Evolutionary conservation across 2,329 filamentous ascomycete genomes (phyloP), one percentile per base, ranked within the genome.

Genomic region (Scortechinia acanthostroma): DNA sequence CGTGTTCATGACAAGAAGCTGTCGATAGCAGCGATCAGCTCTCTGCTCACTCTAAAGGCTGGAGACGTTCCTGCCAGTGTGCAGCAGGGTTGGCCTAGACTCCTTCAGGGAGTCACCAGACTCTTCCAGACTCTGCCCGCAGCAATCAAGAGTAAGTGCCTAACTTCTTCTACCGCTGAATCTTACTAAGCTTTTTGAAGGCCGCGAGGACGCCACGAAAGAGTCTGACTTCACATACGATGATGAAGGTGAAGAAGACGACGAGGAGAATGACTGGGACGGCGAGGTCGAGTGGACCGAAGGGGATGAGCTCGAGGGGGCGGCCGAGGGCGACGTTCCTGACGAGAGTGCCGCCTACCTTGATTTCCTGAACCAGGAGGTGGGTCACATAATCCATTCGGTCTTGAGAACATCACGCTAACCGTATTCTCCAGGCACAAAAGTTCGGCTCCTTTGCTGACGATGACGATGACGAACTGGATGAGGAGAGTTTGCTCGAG

Each of bases 1-100:
- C 80, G 93, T 35, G 93, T 98, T 2, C 93, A 98, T 61, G 93
- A 98, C 71, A 98, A 98, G 78, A 98, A 96, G 73, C 74, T 98
- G 21, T 96, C 89, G 50, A 96, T 98, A 55, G 88, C 91, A 16
- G 91, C 91, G 42, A 97, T 98, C 54, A 85, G 88, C 48, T 77
- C 89, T 4, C 78, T 98, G 10, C 77, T 98, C 44, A 87, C 83
- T 42, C 68, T 98, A 47, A 80, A 78, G 49, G 82, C 83, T 10
- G 83, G 88, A 45, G 86, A 94, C 57, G 86, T 98, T 4, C 93
- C 93, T 1, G 71, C 77, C n/a, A 97, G 91, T 58, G 88, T 98
- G 21, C 90, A 94, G 52, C 88, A 90, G 52, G 93, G 93, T 45
- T 98, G 93, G 93, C 91, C 91, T 5, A 79, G 93, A 56, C 71